phyloP scores from a whole-genome alignment of 164 flowering plant genomes.

The Magnolia kwangsiensis region DNA sequence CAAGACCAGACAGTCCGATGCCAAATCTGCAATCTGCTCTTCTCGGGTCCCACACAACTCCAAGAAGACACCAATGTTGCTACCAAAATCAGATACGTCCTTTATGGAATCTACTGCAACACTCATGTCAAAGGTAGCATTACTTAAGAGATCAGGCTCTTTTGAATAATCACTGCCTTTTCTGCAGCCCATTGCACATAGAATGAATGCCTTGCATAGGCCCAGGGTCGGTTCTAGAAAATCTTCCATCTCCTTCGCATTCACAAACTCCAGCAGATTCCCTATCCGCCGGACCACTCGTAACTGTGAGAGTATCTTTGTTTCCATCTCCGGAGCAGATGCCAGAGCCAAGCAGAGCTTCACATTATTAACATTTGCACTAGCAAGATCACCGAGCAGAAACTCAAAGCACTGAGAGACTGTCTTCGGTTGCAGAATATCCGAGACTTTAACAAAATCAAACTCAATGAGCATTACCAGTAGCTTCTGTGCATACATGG shows the following conservation, averaged over 20 bases:
- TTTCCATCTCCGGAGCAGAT: constrained; percentile 85
- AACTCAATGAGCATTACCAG: constrained; percentile 90
- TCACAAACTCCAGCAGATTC: constrained; percentile 79
- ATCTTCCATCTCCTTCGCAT: constrained; percentile 85
- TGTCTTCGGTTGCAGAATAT: constrained; percentile 68
- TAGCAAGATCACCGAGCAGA: constrained; percentile 78
- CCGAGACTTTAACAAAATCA: constrained; percentile 60
- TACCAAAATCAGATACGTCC: constrained; percentile 73
- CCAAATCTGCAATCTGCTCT: constrained; percentile 56
- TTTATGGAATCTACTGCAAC: constrained; percentile 43
- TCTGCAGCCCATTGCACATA: constrained; percentile 49
- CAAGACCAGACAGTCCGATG: constrained; percentile 80
- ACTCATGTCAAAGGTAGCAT: constrained; percentile 31
- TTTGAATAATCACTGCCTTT: constrained; percentile 40
- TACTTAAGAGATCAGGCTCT: constrained; percentile 59
- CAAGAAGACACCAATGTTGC: constrained; percentile 62
- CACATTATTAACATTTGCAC: constrained; percentile 75
- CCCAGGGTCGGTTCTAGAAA: constrained; percentile 86
- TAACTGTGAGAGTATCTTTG: constrained; percentile 68
- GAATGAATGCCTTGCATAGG: constrained; percentile 71
- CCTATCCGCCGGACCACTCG: constrained; percentile 85
- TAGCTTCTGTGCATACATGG: constrained; percentile 94
- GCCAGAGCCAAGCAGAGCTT: constrained; percentile 82
- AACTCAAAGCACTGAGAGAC: constrained; percentile 87
- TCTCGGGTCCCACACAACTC: constrained; percentile 49